These are phyloP conservation scores for Dendryphion nanum DNA, from an alignment of 2,329 filamentous ascomycete genomes.

Conservation along the genomic window DNA sequence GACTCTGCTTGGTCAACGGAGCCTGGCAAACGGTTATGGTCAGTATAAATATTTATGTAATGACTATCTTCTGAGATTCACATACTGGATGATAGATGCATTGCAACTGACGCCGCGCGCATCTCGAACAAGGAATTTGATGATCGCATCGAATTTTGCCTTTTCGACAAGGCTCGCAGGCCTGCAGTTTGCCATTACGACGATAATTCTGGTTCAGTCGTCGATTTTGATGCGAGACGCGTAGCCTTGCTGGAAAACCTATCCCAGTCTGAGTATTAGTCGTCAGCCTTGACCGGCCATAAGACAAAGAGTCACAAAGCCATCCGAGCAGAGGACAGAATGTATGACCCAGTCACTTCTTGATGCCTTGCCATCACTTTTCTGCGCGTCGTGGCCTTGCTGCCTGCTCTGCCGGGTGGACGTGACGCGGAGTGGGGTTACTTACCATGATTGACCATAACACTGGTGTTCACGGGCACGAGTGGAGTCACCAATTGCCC, in stretches of 20 bases:
- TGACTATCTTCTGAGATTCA: no score
- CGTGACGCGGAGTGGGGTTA: no score
- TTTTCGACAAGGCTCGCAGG: constrained; percentile 38
- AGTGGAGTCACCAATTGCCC: no score
- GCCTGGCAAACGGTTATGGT: no score
- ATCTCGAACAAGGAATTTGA: constrained; percentile 34
- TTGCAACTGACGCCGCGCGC: constrained; percentile 29
- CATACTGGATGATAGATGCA: constrained; percentile 39
- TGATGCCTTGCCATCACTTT: not conserved
- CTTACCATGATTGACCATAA: no score
- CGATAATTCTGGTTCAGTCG: constrained; percentile 27
- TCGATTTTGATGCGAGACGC: constrained; percentile 23
- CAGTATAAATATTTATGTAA: no score
- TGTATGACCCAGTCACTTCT: not conserved
- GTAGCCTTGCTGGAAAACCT: constrained; percentile 26
- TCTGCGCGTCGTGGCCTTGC: not conserved
- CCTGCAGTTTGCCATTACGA: constrained; percentile 39
- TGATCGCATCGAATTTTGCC: constrained; percentile 38
- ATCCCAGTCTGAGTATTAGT: constrained; percentile 20
- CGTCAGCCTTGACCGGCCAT: no score
- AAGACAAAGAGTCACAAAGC: no score
- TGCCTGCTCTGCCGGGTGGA: no score
- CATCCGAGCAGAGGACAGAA: not conserved
- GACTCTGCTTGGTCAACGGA: constrained; percentile 26
- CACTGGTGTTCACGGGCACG: no score